A percentile compares a stretch with the other conserved stretches of the same genome.
Evolutionary conservation across 352 stramenopile genomes (phyloP).

Genomic region (Salisapilia sapeloensis): DNA sequence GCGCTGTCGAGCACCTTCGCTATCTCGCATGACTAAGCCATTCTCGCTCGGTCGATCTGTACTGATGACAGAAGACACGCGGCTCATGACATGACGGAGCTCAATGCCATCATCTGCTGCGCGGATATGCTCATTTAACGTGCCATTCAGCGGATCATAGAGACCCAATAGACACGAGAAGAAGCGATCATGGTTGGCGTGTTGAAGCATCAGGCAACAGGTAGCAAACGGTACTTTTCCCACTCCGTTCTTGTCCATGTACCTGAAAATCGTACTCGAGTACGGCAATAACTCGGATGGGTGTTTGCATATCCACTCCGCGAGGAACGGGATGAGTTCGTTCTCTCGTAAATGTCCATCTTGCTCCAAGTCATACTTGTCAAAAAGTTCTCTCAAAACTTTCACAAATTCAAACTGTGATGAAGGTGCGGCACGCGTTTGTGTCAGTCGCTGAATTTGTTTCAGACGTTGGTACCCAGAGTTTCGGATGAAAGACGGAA

Average conservation of each 20-base stretch:
- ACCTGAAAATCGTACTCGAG: slow-evolving; percentile 69
- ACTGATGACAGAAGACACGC: slow-evolving; percentile 50
- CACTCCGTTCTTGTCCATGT: slow-evolving; percentile 78
- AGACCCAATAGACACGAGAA: slow-evolving; percentile 70
- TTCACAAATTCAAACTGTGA: slow-evolving; percentile 75
- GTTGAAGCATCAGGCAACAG: slow-evolving; percentile 75
- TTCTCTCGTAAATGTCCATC: slow-evolving; percentile 48
- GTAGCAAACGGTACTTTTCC: slow-evolving; percentile 68
- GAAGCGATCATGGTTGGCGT: slow-evolving; percentile 79
- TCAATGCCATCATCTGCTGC: slow-evolving; percentile 36
- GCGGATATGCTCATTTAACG: slow-evolving; percentile 63
- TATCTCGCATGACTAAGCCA: slow-evolving; percentile 15
- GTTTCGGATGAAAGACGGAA: slow-evolving; percentile 45
- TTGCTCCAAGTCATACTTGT: slow-evolving; percentile 52
- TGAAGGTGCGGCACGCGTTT: slow-evolving; percentile 23
- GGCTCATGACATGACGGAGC: slow-evolving; percentile 53
- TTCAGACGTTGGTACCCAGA: slow-evolving; percentile 63
- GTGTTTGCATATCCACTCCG: slow-evolving; percentile 75
- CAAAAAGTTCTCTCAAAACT: slow-evolving; percentile 59
- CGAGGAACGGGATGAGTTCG: slow-evolving; percentile 54
- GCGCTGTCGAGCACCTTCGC: slow-evolving; percentile 18
- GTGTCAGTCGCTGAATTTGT: slow-evolving; percentile 62
- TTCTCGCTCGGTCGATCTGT: slow-evolving; percentile 28
- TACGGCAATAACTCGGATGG: slow-evolving; percentile 59
- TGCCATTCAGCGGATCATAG: slow-evolving; percentile 62